These are phyloP conservation scores for Senna siamea DNA, from an alignment of 306 rosid genomes.

Conservation along the genomic window DNA sequence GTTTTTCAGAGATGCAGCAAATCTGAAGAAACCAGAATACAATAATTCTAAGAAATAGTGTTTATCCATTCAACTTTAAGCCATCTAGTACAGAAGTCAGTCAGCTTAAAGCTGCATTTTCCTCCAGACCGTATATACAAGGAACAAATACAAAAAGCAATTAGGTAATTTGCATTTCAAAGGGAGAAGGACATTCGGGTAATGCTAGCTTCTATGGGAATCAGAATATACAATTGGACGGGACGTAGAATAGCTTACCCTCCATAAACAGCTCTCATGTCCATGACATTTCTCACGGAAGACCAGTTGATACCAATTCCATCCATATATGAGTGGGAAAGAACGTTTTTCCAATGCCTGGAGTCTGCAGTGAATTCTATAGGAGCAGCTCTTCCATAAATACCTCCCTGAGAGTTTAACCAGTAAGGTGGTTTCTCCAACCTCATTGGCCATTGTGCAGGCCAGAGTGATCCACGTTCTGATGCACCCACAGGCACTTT, in stretches of 20 bases:
- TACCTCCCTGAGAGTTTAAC: slow-evolving; percentile 65
- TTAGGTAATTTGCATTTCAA: not conserved
- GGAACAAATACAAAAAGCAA: not conserved
- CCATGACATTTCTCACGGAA: slow-evolving; percentile 81
- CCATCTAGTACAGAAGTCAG: too few relatives aligned
- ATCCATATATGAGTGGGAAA: slow-evolving; percentile 65
- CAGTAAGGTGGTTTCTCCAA: slow-evolving; percentile 83
- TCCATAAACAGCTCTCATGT: slow-evolving; percentile 88
- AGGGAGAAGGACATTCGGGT: slow-evolving; percentile 7
- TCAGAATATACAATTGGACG: slow-evolving; percentile 18
- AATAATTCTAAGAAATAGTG: slow-evolving; percentile 1
- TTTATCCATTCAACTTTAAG: not conserved
- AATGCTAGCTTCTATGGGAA: slow-evolving; percentile 15
- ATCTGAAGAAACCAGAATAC: slow-evolving; percentile 47
- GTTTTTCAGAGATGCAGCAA: slow-evolving; percentile 77
- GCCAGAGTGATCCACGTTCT: slow-evolving; percentile 77
- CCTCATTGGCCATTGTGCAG: slow-evolving; percentile 75
- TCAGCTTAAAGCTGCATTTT: too few relatives aligned
- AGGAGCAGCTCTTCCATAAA: slow-evolving; percentile 61
- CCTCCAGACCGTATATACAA: too few relatives aligned
- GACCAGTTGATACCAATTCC: slow-evolving; percentile 83
- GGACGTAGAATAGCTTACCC: slow-evolving; percentile 61
- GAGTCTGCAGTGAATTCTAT: slow-evolving; percentile 68
- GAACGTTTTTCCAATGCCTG: slow-evolving; percentile 72
- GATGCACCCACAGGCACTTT: slow-evolving; percentile 58